phyloP scores from a whole-genome alignment of 768 basidiomycete genomes.

The Fistulinella prunicolor region DNA sequence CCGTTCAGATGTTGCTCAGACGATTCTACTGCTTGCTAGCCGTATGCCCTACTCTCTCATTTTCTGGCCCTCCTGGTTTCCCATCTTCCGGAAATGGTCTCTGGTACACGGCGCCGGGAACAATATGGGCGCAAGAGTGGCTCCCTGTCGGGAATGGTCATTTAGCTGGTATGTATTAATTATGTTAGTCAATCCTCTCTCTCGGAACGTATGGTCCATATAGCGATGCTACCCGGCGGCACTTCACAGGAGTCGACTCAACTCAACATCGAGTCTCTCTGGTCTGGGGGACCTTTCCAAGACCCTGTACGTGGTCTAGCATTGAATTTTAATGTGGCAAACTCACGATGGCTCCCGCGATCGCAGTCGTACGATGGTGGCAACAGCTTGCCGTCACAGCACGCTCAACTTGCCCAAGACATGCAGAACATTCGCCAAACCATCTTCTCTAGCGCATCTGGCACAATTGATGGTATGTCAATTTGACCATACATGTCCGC shows the following conservation, averaged over 20 bases:
- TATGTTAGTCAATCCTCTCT: background rate
- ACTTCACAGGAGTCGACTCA: slow-evolving; percentile 57
- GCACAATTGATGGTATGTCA: slow-evolving; percentile 55
- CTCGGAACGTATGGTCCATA: background rate
- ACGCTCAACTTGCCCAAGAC: slow-evolving; percentile 40
- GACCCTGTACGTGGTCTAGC: slow-evolving; percentile 45
- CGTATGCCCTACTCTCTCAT: slow-evolving; percentile 14
- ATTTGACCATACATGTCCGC: background rate
- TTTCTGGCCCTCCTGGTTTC: slow-evolving; percentile 44
- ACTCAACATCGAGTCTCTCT: slow-evolving; percentile 73
- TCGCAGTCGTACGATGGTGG: slow-evolving; percentile 63
- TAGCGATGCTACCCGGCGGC: slow-evolving; percentile 67
- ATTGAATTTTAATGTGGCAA: background rate
- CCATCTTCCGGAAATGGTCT: slow-evolving; percentile 72
- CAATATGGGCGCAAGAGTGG: slow-evolving; percentile 55
- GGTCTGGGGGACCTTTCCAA: slow-evolving; percentile 72
- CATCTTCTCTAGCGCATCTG: slow-evolving; percentile 57
- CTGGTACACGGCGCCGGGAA: slow-evolving; percentile 59
- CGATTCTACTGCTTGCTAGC: slow-evolving; percentile 21
- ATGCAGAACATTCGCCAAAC: slow-evolving; percentile 53
- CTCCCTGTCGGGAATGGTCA: slow-evolving; percentile 76
- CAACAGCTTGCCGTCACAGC: slow-evolving; percentile 51
- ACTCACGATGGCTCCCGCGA: background rate
- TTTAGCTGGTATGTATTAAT: slow-evolving; percentile 47
- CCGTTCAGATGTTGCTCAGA: slow-evolving; percentile 16